Evolutionary conservation across 306 rosid species (phyloP).

Genomic region (Senna tora): DNA sequence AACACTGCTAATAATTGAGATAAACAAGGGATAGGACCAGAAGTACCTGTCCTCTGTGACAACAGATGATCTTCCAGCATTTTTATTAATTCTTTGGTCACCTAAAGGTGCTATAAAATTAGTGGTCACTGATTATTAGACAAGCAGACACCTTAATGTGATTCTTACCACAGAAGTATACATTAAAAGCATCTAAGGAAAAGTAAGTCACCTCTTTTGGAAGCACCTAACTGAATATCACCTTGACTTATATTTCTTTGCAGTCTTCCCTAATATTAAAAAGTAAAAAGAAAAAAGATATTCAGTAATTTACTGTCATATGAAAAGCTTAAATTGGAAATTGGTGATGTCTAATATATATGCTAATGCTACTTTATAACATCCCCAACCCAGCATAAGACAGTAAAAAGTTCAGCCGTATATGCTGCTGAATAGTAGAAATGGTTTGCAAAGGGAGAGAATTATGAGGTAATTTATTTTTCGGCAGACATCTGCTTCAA

Average conservation of each 20-base stretch:
- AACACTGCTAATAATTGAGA: constrained; percentile 15
- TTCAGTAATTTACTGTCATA: constrained; percentile 29
- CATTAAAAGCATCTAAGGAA: constrained; percentile 17
- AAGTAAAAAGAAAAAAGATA: constrained; percentile 21
- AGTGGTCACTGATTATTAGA: constrained; percentile 30
- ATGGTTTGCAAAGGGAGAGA: not conserved
- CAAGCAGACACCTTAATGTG: constrained; percentile 16
- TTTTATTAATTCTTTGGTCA: constrained; percentile 45
- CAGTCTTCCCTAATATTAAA: constrained; percentile 49
- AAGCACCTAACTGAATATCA: constrained; percentile 42
- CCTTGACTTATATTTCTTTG: constrained; percentile 44
- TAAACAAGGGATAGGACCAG: constrained; percentile 36
- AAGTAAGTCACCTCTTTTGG: constrained; percentile 53
- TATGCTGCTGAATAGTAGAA: constrained; percentile 11
- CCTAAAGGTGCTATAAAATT: constrained; percentile 47
- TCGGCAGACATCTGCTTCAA: constrained; percentile 16
- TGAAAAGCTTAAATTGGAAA: constrained; percentile 19
- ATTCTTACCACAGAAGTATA: constrained; percentile 17
- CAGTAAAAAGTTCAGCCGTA: constrained; percentile 2
- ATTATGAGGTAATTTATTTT: not conserved
- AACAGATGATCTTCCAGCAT: constrained; percentile 47
- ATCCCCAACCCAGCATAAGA: constrained; percentile 11
- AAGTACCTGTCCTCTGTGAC: constrained; percentile 67
- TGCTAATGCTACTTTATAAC: not conserved
- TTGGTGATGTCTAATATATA: not conserved